Evolutionary conservation across 371 early-diverging fungal genomes (phyloP).

Genomic region (Rhizopus microsporus): DNA sequence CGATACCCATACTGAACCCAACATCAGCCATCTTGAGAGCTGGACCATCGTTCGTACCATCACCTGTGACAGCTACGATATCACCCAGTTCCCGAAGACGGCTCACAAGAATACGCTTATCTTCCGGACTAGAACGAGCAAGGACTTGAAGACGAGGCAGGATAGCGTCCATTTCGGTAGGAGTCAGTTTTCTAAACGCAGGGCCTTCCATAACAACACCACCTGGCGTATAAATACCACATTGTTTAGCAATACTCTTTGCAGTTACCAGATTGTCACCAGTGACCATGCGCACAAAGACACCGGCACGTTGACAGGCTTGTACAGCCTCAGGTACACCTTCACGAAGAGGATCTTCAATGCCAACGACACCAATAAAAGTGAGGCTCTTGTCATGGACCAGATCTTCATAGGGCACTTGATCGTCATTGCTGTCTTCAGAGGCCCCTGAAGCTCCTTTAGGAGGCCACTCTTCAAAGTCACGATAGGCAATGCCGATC

Average conservation of each 20-base stretch:
- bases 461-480: constrained; percentile 57
- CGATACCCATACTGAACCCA: constrained; percentile 75
- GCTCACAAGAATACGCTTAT: constrained; percentile 64
- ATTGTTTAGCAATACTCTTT: constrained; percentile 61
- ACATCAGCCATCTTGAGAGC: constrained; percentile 73
- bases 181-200: constrained; percentile 53
- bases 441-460: constrained; percentile 12
- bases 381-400: constrained; percentile 40
- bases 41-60: constrained; percentile 70
- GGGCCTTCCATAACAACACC: constrained; percentile 65
- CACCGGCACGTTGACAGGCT: constrained; percentile 67
- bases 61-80: constrained; percentile 73
- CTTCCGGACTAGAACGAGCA: constrained; percentile 65
- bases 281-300: constrained; percentile 79
- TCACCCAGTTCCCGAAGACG: constrained; percentile 58
- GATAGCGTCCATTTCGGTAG: constrained; percentile 50
- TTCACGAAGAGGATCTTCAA: constrained; percentile 68
- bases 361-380: constrained; percentile 56
- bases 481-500: constrained; percentile 65
- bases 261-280: constrained; percentile 74
- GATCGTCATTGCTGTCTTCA: constrained; percentile 25
- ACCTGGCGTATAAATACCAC: constrained; percentile 57
- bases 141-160: constrained; percentile 65
- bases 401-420: constrained; percentile 49
- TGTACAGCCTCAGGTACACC: constrained; percentile 65